phyloP scores from a whole-genome alignment of 306 rosid species.

The Vicia faba region DNA sequence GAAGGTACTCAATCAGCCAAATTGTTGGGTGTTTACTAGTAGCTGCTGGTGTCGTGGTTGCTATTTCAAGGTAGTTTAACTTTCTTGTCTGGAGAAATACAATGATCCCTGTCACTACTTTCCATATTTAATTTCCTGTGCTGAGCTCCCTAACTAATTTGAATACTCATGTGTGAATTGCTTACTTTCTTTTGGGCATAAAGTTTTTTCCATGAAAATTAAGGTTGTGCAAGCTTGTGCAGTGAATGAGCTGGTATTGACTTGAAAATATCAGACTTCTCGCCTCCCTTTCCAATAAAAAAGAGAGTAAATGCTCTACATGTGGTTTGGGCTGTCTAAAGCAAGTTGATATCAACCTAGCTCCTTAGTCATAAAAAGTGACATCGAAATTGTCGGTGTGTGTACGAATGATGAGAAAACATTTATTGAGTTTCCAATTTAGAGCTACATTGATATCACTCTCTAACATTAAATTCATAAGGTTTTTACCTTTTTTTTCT shows the following conservation, averaged over 20 bases:
- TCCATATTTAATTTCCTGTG: conserved; percentile 29
- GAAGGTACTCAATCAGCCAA: conserved; percentile 71
- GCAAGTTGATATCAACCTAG: conserved; percentile 23
- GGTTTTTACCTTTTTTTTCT: no score
- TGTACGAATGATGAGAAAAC: no score
- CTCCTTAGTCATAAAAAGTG: conserved; percentile 8
- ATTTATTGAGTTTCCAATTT: no score
- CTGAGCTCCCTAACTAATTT: conserved; percentile 26
- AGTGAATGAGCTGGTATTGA: conserved; percentile 25
- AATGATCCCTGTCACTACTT: conserved; percentile 15
- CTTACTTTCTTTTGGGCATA: conserved; percentile 30
- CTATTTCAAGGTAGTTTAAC: conserved; percentile 71
- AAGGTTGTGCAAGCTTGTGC: conserved; percentile 9
- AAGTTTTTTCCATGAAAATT: conserved; percentile 9
- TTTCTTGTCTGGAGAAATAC: conserved; percentile 30
- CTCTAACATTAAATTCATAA: no score
- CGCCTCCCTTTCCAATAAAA: conserved; percentile 13
- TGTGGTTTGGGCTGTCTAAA: conserved; percentile 14
- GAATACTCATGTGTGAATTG: conserved; percentile 16
- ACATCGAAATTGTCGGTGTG: no score
- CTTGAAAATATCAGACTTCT: conserved; percentile 23
- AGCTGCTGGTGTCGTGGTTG: conserved; percentile 72
- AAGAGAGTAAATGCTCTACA: conserved; percentile 2
- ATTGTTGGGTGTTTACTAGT: conserved; percentile 78
- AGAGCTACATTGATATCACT: no score